These are phyloP conservation scores for Crithidia sp. DNA, from an alignment of 208 protist genomes.

Conservation along the genomic window DNA sequence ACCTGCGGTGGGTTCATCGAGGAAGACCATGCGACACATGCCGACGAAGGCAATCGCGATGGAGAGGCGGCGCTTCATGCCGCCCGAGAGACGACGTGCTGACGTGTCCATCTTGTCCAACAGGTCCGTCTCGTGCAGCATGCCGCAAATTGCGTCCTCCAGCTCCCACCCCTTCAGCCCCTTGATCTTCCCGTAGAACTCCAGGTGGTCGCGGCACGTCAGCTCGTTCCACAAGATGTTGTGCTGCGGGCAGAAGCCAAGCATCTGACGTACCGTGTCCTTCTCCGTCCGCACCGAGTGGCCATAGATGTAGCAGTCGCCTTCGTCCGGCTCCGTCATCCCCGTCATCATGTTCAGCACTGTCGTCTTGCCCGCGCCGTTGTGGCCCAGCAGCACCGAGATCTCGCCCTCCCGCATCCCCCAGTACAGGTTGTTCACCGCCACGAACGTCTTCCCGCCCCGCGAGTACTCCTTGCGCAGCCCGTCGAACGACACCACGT, in stretches of 20 bases:
- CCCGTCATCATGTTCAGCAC: slow-evolving; percentile 80
- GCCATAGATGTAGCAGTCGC: slow-evolving; percentile 76
- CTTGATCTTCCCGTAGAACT: slow-evolving; percentile 90
- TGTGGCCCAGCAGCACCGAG: slow-evolving; percentile 83
- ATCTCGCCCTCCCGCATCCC: slow-evolving; percentile 66
- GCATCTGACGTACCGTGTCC: slow-evolving; percentile 50
- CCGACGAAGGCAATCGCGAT: slow-evolving; percentile 87
- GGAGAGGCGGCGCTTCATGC: slow-evolving; percentile 87
- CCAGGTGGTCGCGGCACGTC: slow-evolving; percentile 89
- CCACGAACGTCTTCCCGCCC: slow-evolving; percentile 43
- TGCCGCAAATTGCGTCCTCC: slow-evolving; percentile 38
- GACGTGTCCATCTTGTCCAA: slow-evolving; percentile 50
- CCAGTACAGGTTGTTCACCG: slow-evolving; percentile 84
- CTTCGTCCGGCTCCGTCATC: slow-evolving; percentile 57
- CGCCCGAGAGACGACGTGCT: slow-evolving; percentile 60
- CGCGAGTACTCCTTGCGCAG: slow-evolving; percentile 60
- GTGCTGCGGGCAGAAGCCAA: slow-evolving; percentile 76
- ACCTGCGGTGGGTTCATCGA: slow-evolving; percentile 90
- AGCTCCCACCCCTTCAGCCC: slow-evolving; percentile 52
- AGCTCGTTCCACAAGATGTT: slow-evolving; percentile 70
- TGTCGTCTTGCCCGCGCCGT: slow-evolving; percentile 89
- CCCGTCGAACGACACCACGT: slow-evolving; percentile 33
- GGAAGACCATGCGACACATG: slow-evolving; percentile 64
- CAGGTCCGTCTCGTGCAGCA: slow-evolving; percentile 66
- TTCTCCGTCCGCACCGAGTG: slow-evolving; percentile 62